Conservation (phyloP, 2,329 filamentous ascomycete species). For the Talaromyces marneffei region DNA sequence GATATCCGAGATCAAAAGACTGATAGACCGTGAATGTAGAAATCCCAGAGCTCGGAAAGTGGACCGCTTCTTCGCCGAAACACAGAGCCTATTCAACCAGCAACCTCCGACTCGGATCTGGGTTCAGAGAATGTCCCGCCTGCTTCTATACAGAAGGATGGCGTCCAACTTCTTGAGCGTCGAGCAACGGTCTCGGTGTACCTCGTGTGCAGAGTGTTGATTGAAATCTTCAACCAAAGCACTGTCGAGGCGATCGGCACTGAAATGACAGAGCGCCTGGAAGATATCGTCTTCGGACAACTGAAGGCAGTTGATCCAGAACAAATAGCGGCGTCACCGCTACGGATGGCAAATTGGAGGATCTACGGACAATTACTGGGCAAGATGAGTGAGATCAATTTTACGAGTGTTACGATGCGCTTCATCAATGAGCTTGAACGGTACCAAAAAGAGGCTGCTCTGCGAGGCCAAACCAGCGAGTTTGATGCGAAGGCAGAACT, state of each 20-base stretch:
- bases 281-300: conserved; percentile 95
- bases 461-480: conserved; percentile 48
- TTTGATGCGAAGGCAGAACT: conserved; percentile 76
- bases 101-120: conserved; percentile 29
- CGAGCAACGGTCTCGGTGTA: conserved; percentile 93
- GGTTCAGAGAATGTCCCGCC: conserved; percentile 22
- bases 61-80: conserved; percentile 60
- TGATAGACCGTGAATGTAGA: conserved; percentile 16
- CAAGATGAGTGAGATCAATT: conserved; percentile 93
- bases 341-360: conserved; percentile 92
- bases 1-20: background rate
- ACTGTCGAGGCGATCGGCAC: conserved; percentile 72
- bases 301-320: conserved; percentile 83
- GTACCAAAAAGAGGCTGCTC: conserved; percentile 66
- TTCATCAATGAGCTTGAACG: conserved; percentile 76
- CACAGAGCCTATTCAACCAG: conserved; percentile 61
- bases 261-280: conserved; percentile 90
- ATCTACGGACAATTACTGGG: conserved; percentile 88
- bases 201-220: conserved; percentile 84
- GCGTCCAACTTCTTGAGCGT: conserved; percentile 73
- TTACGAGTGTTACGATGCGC: conserved; percentile 71
- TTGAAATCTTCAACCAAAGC: conserved; percentile 91
- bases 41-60: conserved; percentile 35
- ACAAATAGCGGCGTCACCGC: conserved; percentile 60
- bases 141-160: conserved; percentile 49